These are phyloP conservation scores for Diplogelasinospora grovesii DNA, from an alignment of 495 filamentous ascomycete species.

Conservation along the genomic window DNA sequence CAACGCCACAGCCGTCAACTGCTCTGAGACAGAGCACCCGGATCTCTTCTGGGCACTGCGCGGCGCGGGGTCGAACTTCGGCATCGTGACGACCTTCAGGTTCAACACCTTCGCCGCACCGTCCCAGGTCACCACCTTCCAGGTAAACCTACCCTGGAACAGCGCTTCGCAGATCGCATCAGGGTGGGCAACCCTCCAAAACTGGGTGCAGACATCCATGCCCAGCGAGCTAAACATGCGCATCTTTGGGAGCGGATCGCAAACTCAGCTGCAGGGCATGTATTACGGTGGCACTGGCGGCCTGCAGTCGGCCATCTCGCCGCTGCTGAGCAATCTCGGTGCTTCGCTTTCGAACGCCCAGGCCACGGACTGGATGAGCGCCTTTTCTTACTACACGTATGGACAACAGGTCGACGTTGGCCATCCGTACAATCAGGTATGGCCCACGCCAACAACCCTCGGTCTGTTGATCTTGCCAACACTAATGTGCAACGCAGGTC, in stretches of 20 bases:
- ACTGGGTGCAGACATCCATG: slow-evolving; percentile 30
- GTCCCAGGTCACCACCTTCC: slow-evolving; percentile 32
- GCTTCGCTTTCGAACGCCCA: slow-evolving; percentile 25
- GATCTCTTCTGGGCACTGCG: slow-evolving; percentile 41
- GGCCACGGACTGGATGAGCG: slow-evolving; percentile 36
- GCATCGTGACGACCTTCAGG: slow-evolving; percentile 33
- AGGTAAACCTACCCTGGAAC: slow-evolving; percentile 32
- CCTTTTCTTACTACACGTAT: slow-evolving; percentile 35
- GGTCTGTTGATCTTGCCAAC: background rate
- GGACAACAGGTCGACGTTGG: slow-evolving; percentile 33
- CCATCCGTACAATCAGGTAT: slow-evolving; percentile 35
- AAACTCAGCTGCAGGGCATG: slow-evolving; percentile 37
- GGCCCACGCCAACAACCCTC: too few relatives aligned
- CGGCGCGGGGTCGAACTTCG: slow-evolving; percentile 38
- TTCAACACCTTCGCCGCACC: slow-evolving; percentile 42
- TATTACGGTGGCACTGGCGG: slow-evolving; percentile 31
- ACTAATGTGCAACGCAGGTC: slow-evolving; percentile 18
- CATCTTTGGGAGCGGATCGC: slow-evolving; percentile 31
- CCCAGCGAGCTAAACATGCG: slow-evolving; percentile 40
- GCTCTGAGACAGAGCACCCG: slow-evolving; percentile 34
- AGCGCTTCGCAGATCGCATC: slow-evolving; percentile 24
- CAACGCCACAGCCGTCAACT: slow-evolving; percentile 31
- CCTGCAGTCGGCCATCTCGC: slow-evolving; percentile 29
- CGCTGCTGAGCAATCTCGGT: slow-evolving; percentile 30
- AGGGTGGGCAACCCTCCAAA: slow-evolving; percentile 26